Conservation (phyloP, 148 eudicot genomes). For the Talinum fruticosum region DNA sequence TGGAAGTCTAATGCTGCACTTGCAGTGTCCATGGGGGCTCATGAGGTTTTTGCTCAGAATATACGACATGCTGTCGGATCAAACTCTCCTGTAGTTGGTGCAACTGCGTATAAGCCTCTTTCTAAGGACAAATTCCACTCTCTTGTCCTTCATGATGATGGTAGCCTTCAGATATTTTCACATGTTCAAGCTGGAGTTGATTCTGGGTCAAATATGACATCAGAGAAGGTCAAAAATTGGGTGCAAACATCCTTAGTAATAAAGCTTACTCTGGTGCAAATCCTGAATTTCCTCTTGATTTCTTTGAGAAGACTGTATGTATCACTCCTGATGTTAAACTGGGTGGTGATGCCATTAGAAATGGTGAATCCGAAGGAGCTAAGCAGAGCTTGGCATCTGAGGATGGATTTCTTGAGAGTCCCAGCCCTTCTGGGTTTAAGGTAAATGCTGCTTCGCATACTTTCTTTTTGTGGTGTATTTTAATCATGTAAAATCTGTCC, state of each 20-base stretch:
- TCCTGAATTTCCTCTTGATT: slow-evolving; percentile 96
- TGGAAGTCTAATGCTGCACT: slow-evolving; percentile 71
- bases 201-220: slow-evolving; percentile 47
- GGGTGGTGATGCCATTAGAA: slow-evolving; percentile 88
- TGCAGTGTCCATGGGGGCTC: slow-evolving; percentile 68
- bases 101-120: slow-evolving; percentile 84
- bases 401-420: slow-evolving; percentile 91
- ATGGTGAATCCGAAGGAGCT: slow-evolving; percentile 93
- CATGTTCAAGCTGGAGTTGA: slow-evolving; percentile 70
- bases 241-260: slow-evolving; percentile 74
- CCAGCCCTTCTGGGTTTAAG: slow-evolving; percentile 87
- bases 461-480: background rate
- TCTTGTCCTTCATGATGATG: slow-evolving; percentile 97
- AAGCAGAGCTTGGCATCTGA: slow-evolving; percentile 94
- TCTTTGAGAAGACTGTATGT: slow-evolving; percentile 91
- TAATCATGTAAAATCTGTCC: background rate
- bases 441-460: slow-evolving; percentile 32
- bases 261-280: slow-evolving; percentile 80
- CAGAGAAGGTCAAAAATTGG: slow-evolving; percentile 82
- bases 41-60: slow-evolving; percentile 74
- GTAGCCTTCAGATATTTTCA: slow-evolving; percentile 97
- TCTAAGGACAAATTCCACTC: slow-evolving; percentile 91
- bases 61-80: slow-evolving; percentile 84
- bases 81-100: slow-evolving; percentile 89
- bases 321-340: slow-evolving; percentile 88